Evolutionary conservation across 257 asterid genomes (phyloP), one percentile per base, ranked within the genome.

Genomic region (Nicotiana sylvestris): DNA sequence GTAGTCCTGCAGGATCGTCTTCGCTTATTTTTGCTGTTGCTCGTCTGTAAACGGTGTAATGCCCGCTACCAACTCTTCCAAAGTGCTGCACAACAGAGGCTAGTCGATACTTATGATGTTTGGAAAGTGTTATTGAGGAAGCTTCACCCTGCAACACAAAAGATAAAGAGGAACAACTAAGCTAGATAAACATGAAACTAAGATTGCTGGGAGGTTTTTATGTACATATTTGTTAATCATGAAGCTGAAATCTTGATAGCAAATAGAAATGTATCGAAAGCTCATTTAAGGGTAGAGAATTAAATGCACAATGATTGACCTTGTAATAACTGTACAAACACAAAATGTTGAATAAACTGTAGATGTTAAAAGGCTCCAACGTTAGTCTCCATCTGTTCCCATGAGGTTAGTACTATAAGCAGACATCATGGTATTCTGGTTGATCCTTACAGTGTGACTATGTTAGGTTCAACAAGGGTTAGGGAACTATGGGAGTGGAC

Each of bases 1-100:
- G 76, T 25, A 90, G 85, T 39, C 81, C 90, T 37, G 84, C 85
- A 27, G 90, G 87, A 82, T 89, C 91, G 17, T 89, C 97, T 33
- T 88, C 88, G 4, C 90, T 88, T 49, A 87, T 46, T 69, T 83
- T 88, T 30, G 88, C 89, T 9, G 77, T 86, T 79, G 89, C 97
- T 87, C 89, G 93, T 82, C 97, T 89, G 90, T 91, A 93, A 77
- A 96, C 95, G 6, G 86, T 92, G 92, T 96, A 96, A 86, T 96
- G 99, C 55, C 99, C 99, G 6, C 91, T 85, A 84, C 92, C 94
- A 32, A 90, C 91, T 53, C 77, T 85, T 62, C 99, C 99, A 55
- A 85, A 93, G 88, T 96, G 99, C 89, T 90, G 92, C 58, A 96
- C 97, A 5, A 92, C 97, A 4, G 98, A 93, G 67, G 91, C 92